Evolutionary conservation across 23 red algal genomes (phyloP), one percentile per base, ranked within the genome.

Genomic region (Gracilaria gracilis): DNA sequence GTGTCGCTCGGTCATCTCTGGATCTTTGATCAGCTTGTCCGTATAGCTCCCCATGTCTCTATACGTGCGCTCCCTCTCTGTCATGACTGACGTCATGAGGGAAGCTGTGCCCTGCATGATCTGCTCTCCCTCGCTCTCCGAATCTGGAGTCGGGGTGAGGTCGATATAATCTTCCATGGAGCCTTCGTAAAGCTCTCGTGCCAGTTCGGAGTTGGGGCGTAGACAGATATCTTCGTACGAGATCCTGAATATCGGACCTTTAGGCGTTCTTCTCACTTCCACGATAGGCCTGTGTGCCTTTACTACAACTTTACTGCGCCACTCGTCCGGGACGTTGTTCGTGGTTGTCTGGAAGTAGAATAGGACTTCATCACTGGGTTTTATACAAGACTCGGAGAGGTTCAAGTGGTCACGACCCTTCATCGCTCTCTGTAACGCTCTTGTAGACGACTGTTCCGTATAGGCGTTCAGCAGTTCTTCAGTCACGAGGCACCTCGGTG

Each of bases 381-480:
- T 44, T 77, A 51, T 48, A 24, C 9, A 32, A 9, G 31, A 20
- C 8, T 44, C 9, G 6, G 37, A 35, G 9, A 77, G 9, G 9
- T 9, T 77, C 8, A 17, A 48, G 24, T 44, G 79, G 27, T 50
- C 54, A 42, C 31, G 61, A 44, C 64, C 40, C 51, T 82, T 82
- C 79, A 82, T 59, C 58, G 58, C 9, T 27, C 79, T 9, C 9
- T 82, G 79, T 57, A 82, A 31, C 17, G 79, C 54, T 59, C 79
- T 55, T 29, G 57, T 82, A 50, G 79, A 40, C 9, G 54, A 12
- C 48, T 82, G 79, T 27, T 82, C 79, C 9, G 47, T 82, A 29
- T 58, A 61, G 6, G 79, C 79, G 7, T 54, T 62, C 19, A 82
- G 51, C 16, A 82, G 57, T 37, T 82, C 79, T 62, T 55, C 46